phyloP scores from a whole-genome alignment of 2,329 filamentous ascomycete genomes.

The Scedosporium minutisporum region DNA sequence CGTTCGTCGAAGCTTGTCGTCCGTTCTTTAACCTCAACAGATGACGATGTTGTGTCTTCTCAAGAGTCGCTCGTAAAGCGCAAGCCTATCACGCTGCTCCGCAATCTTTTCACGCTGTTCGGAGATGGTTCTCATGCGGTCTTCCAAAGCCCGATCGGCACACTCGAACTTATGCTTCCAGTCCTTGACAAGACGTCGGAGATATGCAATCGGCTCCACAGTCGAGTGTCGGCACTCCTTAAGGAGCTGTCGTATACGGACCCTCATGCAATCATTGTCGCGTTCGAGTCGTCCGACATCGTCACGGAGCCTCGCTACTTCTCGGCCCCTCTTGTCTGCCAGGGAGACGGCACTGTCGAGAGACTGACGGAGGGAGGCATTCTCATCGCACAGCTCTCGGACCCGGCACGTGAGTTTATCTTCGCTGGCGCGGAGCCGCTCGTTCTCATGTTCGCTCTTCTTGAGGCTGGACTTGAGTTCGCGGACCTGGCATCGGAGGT shows the following conservation, averaged over 20 bases:
- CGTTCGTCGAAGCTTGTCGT: neutral
- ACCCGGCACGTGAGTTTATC: constrained; percentile 28
- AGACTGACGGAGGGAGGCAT: constrained; percentile 27
- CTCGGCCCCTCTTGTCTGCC: constrained; percentile 21
- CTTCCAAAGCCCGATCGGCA: constrained; percentile 3
- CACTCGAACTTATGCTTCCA: constrained; percentile 3
- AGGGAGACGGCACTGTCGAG: constrained; percentile 26
- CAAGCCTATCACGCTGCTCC: constrained; percentile 1
- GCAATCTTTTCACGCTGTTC: constrained; percentile 5
- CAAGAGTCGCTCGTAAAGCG: neutral
- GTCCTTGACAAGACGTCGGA: constrained; percentile 6
- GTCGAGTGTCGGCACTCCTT: constrained; percentile 14
- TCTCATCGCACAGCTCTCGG: constrained; percentile 25
- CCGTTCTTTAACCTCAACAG: neutral
- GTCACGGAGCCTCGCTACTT: constrained; percentile 26
- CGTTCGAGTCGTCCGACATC: constrained; percentile 24
- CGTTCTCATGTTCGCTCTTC: constrained; percentile 24
- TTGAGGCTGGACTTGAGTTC: constrained; percentile 25
- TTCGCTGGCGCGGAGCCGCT: constrained; percentile 23
- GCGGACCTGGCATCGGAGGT: constrained; percentile 18
- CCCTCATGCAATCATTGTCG: constrained; percentile 30
- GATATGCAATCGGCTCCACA: constrained; percentile 2
- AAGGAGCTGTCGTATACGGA: constrained; percentile 23
- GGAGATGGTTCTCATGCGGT: constrained; percentile 7
- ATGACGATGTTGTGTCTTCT: constrained; percentile 1